Percentiles rank a stretch among this genome's conserved stretches.
phyloP scores from a whole-genome alignment of 1,284 basidiomycete species.

The Schizophyllum amplum region DNA sequence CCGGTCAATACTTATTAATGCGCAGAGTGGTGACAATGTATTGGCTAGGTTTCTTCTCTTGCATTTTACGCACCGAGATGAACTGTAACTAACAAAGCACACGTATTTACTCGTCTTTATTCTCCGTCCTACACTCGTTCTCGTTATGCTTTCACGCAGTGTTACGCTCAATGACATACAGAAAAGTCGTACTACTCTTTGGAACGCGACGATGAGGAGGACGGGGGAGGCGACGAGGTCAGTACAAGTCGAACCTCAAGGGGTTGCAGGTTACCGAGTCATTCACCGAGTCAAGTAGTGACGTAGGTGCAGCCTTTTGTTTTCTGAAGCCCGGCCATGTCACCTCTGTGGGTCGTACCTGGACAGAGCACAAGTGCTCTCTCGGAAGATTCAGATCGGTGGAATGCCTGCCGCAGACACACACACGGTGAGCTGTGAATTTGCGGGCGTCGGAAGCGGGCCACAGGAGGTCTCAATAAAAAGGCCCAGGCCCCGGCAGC shows the following conservation, averaged over 20 bases:
- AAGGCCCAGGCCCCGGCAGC: background rate
- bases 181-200: background rate
- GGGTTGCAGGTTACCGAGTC: background rate
- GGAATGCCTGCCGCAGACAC: background rate
- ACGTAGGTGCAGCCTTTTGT: background rate
- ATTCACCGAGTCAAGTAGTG: background rate
- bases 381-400: background rate
- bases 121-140: background rate
- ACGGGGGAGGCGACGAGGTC: too few relatives aligned
- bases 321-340: background rate
- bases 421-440: background rate
- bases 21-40: background rate
- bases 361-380: background rate
- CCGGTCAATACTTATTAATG: background rate
- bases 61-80: background rate
- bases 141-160: background rate
- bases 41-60: background rate
- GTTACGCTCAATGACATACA: background rate
- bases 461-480: background rate
- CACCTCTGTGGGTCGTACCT: background rate
- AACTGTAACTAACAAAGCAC: background rate
- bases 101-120: background rate
- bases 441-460: background rate
- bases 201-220: background rate
- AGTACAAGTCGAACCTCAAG: too few relatives aligned